phyloP scores from a whole-genome alignment of 208 protist species.

The Trypanosoma avium region DNA sequence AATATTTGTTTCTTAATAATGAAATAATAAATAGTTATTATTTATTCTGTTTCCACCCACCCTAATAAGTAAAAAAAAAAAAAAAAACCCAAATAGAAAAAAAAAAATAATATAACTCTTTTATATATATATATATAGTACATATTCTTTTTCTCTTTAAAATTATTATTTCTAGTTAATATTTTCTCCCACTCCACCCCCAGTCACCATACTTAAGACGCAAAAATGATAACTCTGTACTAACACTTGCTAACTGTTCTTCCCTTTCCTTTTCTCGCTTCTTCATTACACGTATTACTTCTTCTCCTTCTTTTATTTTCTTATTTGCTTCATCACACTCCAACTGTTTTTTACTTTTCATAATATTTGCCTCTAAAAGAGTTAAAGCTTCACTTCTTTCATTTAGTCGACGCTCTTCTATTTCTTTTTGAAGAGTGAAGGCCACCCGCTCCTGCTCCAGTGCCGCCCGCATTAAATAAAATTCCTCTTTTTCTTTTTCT shows the following conservation, averaged over 20 bases:
- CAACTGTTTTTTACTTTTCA: not conserved
- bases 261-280: slow-evolving; percentile 9
- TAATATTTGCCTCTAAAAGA: not conserved
- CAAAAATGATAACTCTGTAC: slow-evolving; percentile 14
- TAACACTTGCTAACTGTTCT: slow-evolving; percentile 8
- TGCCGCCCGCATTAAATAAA: not conserved
- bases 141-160: not conserved
- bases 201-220: slow-evolving; percentile 21
- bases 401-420: not conserved
- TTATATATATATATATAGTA: slow-evolving; percentile 3
- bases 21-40: not conserved
- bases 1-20: too few relatives aligned
- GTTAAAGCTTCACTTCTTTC: not conserved
- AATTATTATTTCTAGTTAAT: not conserved
- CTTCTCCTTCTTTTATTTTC: slow-evolving; percentile 6
- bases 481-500: too few relatives aligned
- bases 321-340: not conserved
- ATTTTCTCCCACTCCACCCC: not conserved
- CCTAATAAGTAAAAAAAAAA: too few relatives aligned
- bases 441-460: slow-evolving; percentile 5
- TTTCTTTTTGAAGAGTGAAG: not conserved
- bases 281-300: not conserved
- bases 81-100: too few relatives aligned
- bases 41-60: not conserved
- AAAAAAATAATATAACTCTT: too few relatives aligned